A percentile compares a stretch with the other conserved stretches of the same genome.
These are phyloP conservation scores for Ceratobasidium sp. DNA, from an alignment of 1,284 basidiomycete species.

Conservation along the genomic window DNA sequence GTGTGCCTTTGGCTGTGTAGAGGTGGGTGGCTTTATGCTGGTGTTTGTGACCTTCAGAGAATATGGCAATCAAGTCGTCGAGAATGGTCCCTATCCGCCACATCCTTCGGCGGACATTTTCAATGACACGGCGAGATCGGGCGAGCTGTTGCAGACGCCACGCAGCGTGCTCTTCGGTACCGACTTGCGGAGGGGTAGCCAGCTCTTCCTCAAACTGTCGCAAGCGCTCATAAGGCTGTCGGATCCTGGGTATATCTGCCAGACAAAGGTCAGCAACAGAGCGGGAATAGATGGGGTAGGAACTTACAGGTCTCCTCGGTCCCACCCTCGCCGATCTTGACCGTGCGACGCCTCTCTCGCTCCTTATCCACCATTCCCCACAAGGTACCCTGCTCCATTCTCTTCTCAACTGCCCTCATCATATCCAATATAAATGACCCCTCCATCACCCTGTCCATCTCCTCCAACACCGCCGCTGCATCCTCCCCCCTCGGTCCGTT, in stretches of 20 bases:
- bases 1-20: neutral
- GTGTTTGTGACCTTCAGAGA: neutral
- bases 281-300: no score
- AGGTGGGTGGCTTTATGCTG: neutral
- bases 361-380: constrained; percentile 10
- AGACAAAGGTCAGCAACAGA: neutral
- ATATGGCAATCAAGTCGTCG: neutral
- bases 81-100: neutral
- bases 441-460: neutral
- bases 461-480: neutral
- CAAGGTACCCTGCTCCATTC: constrained; percentile 4
- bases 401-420: neutral
- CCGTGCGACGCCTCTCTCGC: neutral
- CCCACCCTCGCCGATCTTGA: neutral
- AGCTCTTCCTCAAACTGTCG: neutral
- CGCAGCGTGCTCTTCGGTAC: neutral
- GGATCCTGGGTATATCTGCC: neutral
- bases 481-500: constrained; percentile 6
- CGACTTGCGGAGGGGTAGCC: neutral
- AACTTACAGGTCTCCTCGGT: neutral
- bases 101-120: neutral
- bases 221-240: constrained; percentile 12
- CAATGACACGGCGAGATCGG: neutral
- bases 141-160: neutral
- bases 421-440: constrained; percentile 12